Base-by-base conservation (phyloP, 176 grass and related monocot genomes). In the Saccharum officinarum region DNA sequence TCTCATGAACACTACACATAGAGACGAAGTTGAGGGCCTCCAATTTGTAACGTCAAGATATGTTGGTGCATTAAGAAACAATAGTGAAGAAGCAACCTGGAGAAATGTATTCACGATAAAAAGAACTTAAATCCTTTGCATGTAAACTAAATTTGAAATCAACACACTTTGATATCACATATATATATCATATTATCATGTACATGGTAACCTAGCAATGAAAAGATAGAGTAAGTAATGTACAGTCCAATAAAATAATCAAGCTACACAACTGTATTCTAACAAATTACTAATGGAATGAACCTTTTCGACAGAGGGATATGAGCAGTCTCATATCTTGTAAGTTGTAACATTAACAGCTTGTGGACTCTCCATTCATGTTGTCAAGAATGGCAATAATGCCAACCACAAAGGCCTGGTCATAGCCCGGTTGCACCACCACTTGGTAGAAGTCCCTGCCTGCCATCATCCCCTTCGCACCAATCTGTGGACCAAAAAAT, bases 311-410 rank as follows among this genome's bases (percentile, higher is more conserved):
- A 85, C 2, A 25, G 47, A 47, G 10, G 14, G 37, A 25, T 78
- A 76, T 0, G 42, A 69, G 45, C 8, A 88, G 17, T 83, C 16
- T 26, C 40, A 28, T 28, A 28, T 74, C 45, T 37, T 17, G 77
- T 49, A n/a, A 11, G 46, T 49, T 47, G 45, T 47, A 16, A 18
- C 20, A 60, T 84, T 41, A 98, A 82, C 96, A 95, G 73, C 83
- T 95, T 59, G 96, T 98, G 28, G 93, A 90, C 69, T 98, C 96
- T 52, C 93, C 93, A 70, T 98, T 65, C 5, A 94, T 95, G 66
- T 95, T 95, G 83, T 98, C 96, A 65, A 98, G 91, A n/a, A 98
- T 93, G 41, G 89, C 96, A 69, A 98, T 64, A 17, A 98, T 85
- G 20, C 86, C 93, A 67, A 91, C 80, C 25, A 95, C 87, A 83